Base-by-base conservation (phyloP, 2,329 filamentous ascomycete genomes). In the Exophiala oligosperma region DNA sequence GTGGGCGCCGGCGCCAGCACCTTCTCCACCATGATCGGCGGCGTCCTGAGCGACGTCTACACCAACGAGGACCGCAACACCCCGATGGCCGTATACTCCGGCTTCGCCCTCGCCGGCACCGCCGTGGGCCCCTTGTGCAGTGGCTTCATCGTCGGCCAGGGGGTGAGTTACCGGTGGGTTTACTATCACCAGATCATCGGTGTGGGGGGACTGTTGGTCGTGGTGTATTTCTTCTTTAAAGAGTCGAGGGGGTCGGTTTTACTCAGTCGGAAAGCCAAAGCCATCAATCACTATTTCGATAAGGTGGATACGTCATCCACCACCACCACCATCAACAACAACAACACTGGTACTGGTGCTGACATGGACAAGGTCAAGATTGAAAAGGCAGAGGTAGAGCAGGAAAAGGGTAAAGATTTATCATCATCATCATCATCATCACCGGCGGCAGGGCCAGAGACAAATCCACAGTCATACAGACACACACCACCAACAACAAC, bases 11-110 rank as follows among this genome's bases (percentile, higher is more conserved):
- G 89, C 5, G 87, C 51, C 24, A 76, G 74, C 71, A 85, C 83
- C 0, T 96, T 95, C 70, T 91, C 88, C 46, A 94, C 91, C 23
- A 92, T 96, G 81, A 88, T 96, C 0, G 92, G 92, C n/a, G 92
- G 92, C 2, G 89, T 97, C 3, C 88, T 97, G 41, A 88, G 89
- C 51, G 92, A 97, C 69, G 83, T 96, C 58, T 96, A 92, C 76
- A 84, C 87, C 49, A 85, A 90, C 8, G 77, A 89, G 59, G 86
- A 90, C 46, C 81, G 93, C 35, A 96, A 97, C 67, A 91, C 88
- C 0, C 90, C 92, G 0, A 96, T 97, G 93, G 88, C 91, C 0
- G 71, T 96, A 0, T 97, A 96, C 72, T 89, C 88, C n/a, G 90
- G 88, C 0, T 79, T 81, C 2, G 92, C 91, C 0, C 76, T 97